Conservation (phyloP, 2,329 filamentous ascomycete genomes). For the Hypoxylon rubiginosum region DNA sequence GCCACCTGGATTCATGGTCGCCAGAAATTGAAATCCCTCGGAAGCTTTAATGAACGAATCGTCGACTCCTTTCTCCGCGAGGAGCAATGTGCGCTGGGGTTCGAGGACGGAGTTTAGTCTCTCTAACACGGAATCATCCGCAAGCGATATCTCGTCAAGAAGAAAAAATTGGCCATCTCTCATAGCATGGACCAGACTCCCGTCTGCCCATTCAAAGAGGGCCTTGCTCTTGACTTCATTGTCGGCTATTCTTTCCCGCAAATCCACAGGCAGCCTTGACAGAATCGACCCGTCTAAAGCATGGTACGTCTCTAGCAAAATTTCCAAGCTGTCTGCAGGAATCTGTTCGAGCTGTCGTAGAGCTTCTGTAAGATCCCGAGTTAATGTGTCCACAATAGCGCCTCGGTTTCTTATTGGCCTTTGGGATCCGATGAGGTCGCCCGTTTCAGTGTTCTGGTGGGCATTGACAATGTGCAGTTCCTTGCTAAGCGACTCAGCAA, state of each 20-base stretch:
- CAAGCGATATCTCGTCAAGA: conserved; percentile 96
- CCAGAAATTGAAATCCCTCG: conserved; percentile 92
- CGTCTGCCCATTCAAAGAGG: conserved; percentile 96
- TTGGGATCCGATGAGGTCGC: conserved; percentile 96
- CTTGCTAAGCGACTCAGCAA: conserved; percentile 83
- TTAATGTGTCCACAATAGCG: conserved; percentile 75
- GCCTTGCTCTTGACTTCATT: conserved; percentile 78
- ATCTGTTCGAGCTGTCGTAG: conserved; percentile 59
- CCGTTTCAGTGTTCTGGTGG: conserved; percentile 97
- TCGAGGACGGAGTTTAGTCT: conserved; percentile 97
- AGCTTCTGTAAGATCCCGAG: conserved; percentile 68
- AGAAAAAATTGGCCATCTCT: conserved; percentile 90
- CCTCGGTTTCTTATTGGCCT: conserved; percentile 89
- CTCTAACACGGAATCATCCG: conserved; percentile 96
- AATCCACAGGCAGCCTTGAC: conserved; percentile 61
- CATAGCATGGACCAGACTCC: conserved; percentile 95
- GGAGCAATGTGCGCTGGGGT: conserved; percentile 83
- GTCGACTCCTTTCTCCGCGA: conserved; percentile 92
- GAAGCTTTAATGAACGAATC: conserved; percentile 83
- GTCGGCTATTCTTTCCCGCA: conserved; percentile 62
- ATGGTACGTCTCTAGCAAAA: conserved; percentile 72
- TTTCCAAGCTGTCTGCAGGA: conserved; percentile 62
- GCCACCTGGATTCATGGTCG: conserved; percentile 98
- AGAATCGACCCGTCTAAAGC: conserved; percentile 60
- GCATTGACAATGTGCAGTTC: conserved; percentile 93